A percentile compares a stretch with the other conserved stretches of the same genome.
These are phyloP conservation scores for Penicillium tannophilum DNA, from an alignment of 495 filamentous ascomycete genomes.

Conservation along the genomic window DNA sequence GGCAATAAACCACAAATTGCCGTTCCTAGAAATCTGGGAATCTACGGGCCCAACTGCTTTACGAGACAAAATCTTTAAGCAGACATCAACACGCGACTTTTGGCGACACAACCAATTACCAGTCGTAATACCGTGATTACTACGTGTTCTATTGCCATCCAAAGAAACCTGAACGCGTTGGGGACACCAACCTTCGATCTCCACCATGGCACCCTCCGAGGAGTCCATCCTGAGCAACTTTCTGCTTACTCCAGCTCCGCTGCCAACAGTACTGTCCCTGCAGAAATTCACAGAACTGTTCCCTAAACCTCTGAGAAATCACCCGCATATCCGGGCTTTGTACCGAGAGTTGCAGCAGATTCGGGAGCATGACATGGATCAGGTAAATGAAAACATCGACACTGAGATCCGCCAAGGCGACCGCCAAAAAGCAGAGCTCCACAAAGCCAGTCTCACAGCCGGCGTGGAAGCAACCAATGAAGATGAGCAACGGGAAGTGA, in stretches of 20 bases:
- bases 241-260: constrained; percentile 70
- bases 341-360: constrained; percentile 78
- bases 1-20: too few species aligned
- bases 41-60: constrained; percentile 4
- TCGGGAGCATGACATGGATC: constrained; percentile 67
- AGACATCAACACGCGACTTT: constrained; percentile 3
- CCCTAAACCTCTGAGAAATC: constrained; percentile 65
- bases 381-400: constrained; percentile 67
- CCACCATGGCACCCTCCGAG: constrained; percentile 69
- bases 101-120: not conserved
- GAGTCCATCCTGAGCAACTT: constrained; percentile 73
- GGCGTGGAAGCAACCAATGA: constrained; percentile 54
- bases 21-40: not conserved
- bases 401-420: constrained; percentile 65
- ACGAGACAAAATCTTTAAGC: not conserved
- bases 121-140: not conserved
- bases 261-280: constrained; percentile 72
- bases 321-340: constrained; percentile 71
- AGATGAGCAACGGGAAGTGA: constrained; percentile 69
- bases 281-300: constrained; percentile 77
- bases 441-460: constrained; percentile 52
- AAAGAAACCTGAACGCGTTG: constrained; percentile 2
- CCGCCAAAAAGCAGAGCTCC: constrained; percentile 61
- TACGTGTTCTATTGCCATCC: not conserved
- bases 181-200: not conserved